A percentile compares a stretch with the other conserved stretches of the same genome.
Conservation (phyloP, 352 stramenopile genomes). For the Phytophthora constricta region DNA sequence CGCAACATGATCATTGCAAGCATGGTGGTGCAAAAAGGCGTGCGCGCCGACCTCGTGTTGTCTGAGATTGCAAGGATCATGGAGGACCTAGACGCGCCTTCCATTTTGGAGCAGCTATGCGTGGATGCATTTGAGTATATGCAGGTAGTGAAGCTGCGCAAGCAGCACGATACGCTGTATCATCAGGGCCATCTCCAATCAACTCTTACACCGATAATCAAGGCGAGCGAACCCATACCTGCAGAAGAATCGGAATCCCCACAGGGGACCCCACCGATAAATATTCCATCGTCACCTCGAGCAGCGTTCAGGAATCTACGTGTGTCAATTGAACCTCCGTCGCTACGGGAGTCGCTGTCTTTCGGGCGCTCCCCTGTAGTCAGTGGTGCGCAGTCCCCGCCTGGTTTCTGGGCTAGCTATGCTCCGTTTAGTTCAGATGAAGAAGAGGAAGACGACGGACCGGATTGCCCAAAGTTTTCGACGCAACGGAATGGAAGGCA, state of each 20-base stretch:
- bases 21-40: conserved; percentile 82
- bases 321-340: conserved; percentile 61
- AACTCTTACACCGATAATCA: conserved; percentile 18
- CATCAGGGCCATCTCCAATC: conserved; percentile 26
- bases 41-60: conserved; percentile 65
- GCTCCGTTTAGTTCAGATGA: conserved; percentile 74
- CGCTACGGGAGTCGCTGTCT: conserved; percentile 27
- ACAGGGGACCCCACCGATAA: conserved; percentile 17
- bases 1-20: conserved; percentile 84
- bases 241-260: not conserved
- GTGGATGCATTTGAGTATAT: conserved; percentile 76
- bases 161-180: conserved; percentile 30
- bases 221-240: conserved; percentile 17
- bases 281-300: conserved; percentile 32
- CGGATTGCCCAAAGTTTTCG: conserved; percentile 4
- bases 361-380: conserved; percentile 41
- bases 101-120: conserved; percentile 67
- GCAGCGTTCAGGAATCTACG: conserved; percentile 44
- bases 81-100: conserved; percentile 83
- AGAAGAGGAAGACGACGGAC: conserved; percentile 49
- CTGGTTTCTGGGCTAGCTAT: conserved; percentile 82
- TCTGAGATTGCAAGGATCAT: conserved; percentile 86
- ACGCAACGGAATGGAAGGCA: conserved; percentile 19
- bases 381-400: conserved; percentile 64
- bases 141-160: conserved; percentile 41